Conservation (phyloP, 2,329 filamentous ascomycete species). For the Scleromitrula shiraiana region DNA sequence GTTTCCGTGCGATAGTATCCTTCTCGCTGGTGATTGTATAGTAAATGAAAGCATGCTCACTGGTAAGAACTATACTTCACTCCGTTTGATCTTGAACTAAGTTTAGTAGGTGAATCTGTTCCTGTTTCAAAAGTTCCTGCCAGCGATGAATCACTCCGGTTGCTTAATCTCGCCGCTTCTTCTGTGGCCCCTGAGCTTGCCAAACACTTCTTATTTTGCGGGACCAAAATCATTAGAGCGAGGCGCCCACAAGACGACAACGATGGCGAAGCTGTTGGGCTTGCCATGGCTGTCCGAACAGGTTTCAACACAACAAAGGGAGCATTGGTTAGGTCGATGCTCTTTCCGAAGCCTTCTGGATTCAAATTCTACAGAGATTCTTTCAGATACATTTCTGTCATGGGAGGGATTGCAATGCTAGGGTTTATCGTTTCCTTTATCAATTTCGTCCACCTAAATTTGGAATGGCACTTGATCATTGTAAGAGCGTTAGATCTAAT, state of each 20-base stretch:
- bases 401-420: slow-evolving; percentile 76
- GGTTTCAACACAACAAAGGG: slow-evolving; percentile 98
- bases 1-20: slow-evolving; percentile 84
- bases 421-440: slow-evolving; percentile 87
- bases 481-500: slow-evolving; percentile 90
- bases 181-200: slow-evolving; percentile 77
- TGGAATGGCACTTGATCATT: slow-evolving; percentile 86
- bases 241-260: slow-evolving; percentile 78
- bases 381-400: slow-evolving; percentile 95
- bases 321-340: slow-evolving; percentile 90
- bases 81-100: slow-evolving; percentile 9
- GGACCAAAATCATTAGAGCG: slow-evolving; percentile 90
- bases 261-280: slow-evolving; percentile 79
- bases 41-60: slow-evolving; percentile 99
- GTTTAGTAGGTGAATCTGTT: slow-evolving; percentile 92
- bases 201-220: slow-evolving; percentile 85
- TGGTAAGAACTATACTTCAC: slow-evolving; percentile 31
- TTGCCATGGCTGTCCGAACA: slow-evolving; percentile 87
- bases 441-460: slow-evolving; percentile 79
- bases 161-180: slow-evolving; percentile 70
- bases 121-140: slow-evolving; percentile 89
- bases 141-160: slow-evolving; percentile 67
- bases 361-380: slow-evolving; percentile 99
- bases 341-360: slow-evolving; percentile 95
- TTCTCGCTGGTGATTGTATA: slow-evolving; percentile 91